These are phyloP conservation scores for Rhodotorula kratochvilovae DNA, from an alignment of 768 basidiomycete genomes.

Conservation along the genomic window DNA sequence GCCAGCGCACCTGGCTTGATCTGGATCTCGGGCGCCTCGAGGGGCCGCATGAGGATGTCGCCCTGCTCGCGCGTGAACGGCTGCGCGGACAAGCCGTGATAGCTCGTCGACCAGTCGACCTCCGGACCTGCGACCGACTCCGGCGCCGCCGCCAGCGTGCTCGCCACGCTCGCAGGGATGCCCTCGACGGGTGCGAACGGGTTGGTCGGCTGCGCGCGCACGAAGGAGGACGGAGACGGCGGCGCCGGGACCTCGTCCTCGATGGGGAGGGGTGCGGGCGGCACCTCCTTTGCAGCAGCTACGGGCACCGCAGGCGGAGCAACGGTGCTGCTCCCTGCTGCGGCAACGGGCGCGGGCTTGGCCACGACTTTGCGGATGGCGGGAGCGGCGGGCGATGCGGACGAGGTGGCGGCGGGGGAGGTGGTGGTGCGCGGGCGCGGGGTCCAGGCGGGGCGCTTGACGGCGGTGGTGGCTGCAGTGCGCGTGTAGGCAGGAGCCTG, in stretches of 20 bases:
- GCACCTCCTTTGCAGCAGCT: no score
- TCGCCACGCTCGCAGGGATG: neutral
- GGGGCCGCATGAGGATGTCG: constrained; percentile 65
- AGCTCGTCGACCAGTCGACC: constrained; percentile 78
- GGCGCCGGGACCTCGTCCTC: neutral
- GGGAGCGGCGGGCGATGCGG: neutral
- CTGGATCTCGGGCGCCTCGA: constrained; percentile 76
- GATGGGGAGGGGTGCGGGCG: neutral
- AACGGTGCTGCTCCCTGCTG: neutral
- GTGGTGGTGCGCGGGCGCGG: neutral
- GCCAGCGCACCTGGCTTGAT: constrained; percentile 75
- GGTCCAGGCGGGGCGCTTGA: neutral
- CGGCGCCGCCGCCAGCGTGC: neutral
- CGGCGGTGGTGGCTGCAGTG: neutral
- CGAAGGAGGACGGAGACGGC: neutral
- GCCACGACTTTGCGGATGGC: neutral
- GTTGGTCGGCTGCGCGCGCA: neutral
- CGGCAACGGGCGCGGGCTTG: neutral
- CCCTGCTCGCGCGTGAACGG: constrained; percentile 74
- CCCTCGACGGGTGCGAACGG: neutral
- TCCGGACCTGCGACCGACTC: neutral
- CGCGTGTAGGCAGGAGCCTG: neutral
- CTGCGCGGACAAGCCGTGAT: constrained; percentile 68
- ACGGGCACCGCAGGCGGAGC: neutral
- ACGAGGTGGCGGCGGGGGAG: neutral